Percentiles rank a stretch among this genome's conserved stretches.
Conservation (phyloP, 352 stramenopile genomes). For the Pythium dissimile region DNA sequence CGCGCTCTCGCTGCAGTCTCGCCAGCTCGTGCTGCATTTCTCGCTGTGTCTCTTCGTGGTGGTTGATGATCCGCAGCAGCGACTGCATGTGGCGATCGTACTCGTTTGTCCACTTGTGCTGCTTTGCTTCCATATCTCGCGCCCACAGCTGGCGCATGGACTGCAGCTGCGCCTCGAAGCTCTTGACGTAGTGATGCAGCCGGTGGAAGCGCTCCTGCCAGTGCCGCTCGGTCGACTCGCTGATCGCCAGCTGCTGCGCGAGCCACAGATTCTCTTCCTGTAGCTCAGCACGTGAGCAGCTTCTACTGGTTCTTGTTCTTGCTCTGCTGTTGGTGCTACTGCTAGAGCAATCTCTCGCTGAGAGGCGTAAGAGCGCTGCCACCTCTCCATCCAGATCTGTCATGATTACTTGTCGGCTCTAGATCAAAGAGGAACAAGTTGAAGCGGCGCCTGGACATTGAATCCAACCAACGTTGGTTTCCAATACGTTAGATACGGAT, state of each 20-base stretch:
- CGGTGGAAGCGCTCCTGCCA: conserved; percentile 13
- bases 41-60: conserved; percentile 32
- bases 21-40: conserved; percentile 23
- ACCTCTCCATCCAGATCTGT: no score
- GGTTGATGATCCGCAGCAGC: conserved; percentile 41
- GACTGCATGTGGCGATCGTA: conserved; percentile 41
- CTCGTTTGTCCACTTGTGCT: conserved; percentile 38
- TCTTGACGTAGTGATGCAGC: conserved; percentile 15
- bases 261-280: conserved; percentile 42
- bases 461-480: no score
- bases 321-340: no score
- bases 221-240: conserved; percentile 13
- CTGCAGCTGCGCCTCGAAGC: conserved; percentile 14
- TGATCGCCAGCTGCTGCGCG: conserved; percentile 26
- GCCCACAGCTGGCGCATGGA: conserved; percentile 6
- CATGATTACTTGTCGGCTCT: no score
- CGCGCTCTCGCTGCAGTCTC: neutral
- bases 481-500: no score
- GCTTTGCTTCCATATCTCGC: conserved; percentile 12
- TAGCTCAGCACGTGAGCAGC: conserved; percentile 10
- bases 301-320: no score
- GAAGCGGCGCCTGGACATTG: no score
- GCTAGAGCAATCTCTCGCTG: no score
- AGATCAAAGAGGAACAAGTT: no score
- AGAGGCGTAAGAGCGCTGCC: no score